Base-by-base conservation (phyloP, 805 yeast species). In the Candida verbasci region DNA sequence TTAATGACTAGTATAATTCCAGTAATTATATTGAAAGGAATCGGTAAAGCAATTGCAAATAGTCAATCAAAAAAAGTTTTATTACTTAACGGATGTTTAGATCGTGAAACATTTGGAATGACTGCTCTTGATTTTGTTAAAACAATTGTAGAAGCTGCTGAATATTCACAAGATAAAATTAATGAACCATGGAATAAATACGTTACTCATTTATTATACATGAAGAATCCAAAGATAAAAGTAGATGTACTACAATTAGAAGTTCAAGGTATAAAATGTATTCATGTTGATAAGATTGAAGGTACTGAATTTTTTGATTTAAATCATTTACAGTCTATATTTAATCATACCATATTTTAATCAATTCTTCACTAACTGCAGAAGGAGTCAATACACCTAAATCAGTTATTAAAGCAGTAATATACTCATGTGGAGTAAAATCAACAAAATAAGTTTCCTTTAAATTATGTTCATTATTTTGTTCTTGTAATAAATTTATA, bases 311-410 rank as follows among this genome's bases (percentile, higher is more conserved):
- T 48, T 17, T 76, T 71, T 42, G 75, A 77, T 45, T 46, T 64
- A 37, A 48, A 48, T 2, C 76, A 69, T 37, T 58, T 77, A 42
- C 62, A 60, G 37, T 17, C 18, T 5, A 50, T 52, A 29, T 50
- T 58, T 58, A 89, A 60, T 89, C 97, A 53, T 88, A 89, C 97
- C 97, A 93, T 79, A 93, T 87, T 63, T 93, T 93, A 57, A 93
- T 93, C 60, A 93, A 74, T 63, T 93, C 99, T 58, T 93, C 98
- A n/a, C 95, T 83, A 15, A 93, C 98, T 0, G 97, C 97, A 42
- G 95, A 83, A 9, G 98, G 96, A 6, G 99, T 93, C 47, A 93
- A 71, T 1, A 93, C 97, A 12, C 99, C 99, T 45, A 93, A 69
- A 58, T 93, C 99, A 3, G 98, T 91, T 41, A 93, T 87, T 47